Evolutionary conservation across 2,329 filamentous ascomycete species (phyloP).

Genomic region (Colletotrichum ledebouriae): DNA sequence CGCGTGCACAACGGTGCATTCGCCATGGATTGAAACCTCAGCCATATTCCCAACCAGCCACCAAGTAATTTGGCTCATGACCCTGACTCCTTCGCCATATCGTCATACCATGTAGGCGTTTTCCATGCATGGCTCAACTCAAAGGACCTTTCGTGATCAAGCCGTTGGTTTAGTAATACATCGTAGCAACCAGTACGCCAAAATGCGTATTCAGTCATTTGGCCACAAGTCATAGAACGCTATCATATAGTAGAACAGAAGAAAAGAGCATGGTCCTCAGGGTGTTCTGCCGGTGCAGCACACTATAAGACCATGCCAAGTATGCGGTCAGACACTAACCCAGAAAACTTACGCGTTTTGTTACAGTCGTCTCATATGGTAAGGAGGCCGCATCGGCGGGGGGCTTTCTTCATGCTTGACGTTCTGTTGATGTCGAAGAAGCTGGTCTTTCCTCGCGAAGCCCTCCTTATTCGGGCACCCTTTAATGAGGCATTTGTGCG

Average conservation of each 20-base stretch:
- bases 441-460: conserved; percentile 57
- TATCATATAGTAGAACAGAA: conserved; percentile 3
- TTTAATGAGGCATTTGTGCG: conserved; percentile 55
- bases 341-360: background rate
- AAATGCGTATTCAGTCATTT: conserved; percentile 19
- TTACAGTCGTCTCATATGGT: conserved; percentile 29
- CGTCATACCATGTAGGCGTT: conserved; percentile 7
- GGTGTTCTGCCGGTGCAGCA: background rate
- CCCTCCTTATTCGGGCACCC: conserved; percentile 58
- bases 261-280: background rate
- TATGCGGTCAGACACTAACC: background rate
- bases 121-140: conserved; percentile 18
- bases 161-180: conserved; percentile 44
- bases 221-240: conserved; percentile 11
- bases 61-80: background rate
- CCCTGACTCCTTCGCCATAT: conserved; percentile 2
- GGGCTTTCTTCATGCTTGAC: conserved; percentile 51
- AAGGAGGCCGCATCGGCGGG: conserved; percentile 6
- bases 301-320: background rate
- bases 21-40: conserved; percentile 1
- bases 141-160: conserved; percentile 22
- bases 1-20: background rate
- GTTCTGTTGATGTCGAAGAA: conserved; percentile 57
- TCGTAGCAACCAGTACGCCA: conserved; percentile 45
- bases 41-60: conserved; percentile 2